Conservation (phyloP, 1,284 basidiomycete species). For the Hymenochaete sp. region DNA sequence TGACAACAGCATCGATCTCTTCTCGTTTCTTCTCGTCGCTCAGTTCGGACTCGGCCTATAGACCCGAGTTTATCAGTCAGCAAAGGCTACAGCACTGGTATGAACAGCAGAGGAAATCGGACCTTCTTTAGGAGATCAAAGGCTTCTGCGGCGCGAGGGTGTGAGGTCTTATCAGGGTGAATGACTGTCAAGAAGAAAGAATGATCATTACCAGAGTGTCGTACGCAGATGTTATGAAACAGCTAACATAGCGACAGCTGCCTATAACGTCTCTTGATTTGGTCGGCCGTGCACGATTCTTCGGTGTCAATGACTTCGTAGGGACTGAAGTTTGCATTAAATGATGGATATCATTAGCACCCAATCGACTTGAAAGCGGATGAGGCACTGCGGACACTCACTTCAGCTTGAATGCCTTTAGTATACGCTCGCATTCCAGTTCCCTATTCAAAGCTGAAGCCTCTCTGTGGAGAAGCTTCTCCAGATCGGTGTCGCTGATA, state of each 20-base stretch:
- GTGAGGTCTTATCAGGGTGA: constrained; percentile 78
- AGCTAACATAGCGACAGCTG: constrained; percentile 71
- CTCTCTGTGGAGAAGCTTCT: constrained; percentile 66
- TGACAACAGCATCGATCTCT: constrained; percentile 69
- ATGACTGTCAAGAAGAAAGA: constrained; percentile 50
- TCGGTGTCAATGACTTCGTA: constrained; percentile 72
- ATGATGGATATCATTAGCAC: constrained; percentile 3
- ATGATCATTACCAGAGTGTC: not conserved
- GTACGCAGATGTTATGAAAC: constrained; percentile 1
- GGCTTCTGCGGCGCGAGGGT: constrained; percentile 71
- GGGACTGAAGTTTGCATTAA: constrained; percentile 42
- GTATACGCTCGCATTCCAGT: constrained; percentile 75
- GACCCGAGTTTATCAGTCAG: not conserved
- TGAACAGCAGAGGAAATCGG: no score
- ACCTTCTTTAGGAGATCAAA: constrained; percentile 83
- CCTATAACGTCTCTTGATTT: constrained; percentile 72
- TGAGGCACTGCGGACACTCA: constrained; percentile 29
- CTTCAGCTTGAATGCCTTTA: constrained; percentile 82
- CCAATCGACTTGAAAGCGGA: not conserved
- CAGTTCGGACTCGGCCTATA: constrained; percentile 70
- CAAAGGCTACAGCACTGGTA: not conserved
- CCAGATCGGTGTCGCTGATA: constrained; percentile 40
- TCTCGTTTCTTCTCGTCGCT: constrained; percentile 66
- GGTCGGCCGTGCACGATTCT: constrained; percentile 54
- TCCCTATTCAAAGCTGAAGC: constrained; percentile 78